Conservation (phyloP, 306 rosid genomes). For the Cucumis cinereus region DNA sequence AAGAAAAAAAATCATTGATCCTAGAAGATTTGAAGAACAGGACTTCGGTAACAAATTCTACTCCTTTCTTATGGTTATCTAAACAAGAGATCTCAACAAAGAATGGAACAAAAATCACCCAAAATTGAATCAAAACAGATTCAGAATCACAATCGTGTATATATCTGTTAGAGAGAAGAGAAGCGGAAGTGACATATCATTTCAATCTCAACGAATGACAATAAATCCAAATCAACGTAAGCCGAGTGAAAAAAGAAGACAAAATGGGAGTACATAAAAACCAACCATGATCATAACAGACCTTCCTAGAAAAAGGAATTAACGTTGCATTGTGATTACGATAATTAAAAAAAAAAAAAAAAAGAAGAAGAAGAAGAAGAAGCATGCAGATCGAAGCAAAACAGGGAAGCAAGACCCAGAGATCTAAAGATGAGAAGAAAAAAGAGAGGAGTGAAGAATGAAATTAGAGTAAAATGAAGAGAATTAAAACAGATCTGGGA, state of each 20-base stretch:
- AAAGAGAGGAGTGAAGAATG: neutral
- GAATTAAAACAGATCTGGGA: slow-evolving; percentile 27
- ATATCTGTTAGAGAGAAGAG: neutral
- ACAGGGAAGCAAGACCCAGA: neutral
- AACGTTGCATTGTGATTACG: neutral
- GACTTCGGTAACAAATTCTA: neutral
- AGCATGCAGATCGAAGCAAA: slow-evolving; percentile 11
- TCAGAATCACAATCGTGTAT: neutral
- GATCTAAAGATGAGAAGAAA: slow-evolving; percentile 24
- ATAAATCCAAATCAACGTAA: neutral
- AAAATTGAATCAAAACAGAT: neutral
- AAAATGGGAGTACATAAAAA: neutral
- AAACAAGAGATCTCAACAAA: neutral
- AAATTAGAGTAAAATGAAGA: slow-evolving; percentile 1
- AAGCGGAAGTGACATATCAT: neutral
- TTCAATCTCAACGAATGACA: neutral
- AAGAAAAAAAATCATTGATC: neutral
- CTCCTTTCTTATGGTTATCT: neutral
- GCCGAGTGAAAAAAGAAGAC: neutral
- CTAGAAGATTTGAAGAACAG: slow-evolving; percentile 3
- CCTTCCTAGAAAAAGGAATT: slow-evolving; percentile 10
- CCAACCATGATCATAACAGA: neutral
- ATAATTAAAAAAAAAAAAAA: neutral
- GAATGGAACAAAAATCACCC: neutral
- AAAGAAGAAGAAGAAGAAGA: too few relatives aligned